These are phyloP conservation scores for Fusarium globosum DNA, from an alignment of 2,329 filamentous ascomycete genomes.

Conservation along the genomic window DNA sequence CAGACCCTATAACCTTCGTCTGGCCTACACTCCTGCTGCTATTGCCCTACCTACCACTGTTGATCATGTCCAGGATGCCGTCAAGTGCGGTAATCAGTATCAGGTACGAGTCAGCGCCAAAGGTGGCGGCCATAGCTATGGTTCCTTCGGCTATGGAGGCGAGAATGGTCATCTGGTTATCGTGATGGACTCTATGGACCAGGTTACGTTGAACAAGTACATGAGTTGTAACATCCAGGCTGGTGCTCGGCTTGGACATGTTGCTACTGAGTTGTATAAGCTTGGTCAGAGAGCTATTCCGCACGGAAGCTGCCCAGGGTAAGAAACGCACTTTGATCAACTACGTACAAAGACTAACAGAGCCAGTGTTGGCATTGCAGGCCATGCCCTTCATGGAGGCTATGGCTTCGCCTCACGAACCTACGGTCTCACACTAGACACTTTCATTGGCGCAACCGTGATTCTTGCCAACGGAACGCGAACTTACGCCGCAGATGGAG, in stretches of 20 bases:
- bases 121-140: conserved; percentile 66
- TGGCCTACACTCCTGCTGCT: conserved; percentile 47
- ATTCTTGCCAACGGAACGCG: conserved; percentile 45
- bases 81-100: conserved; percentile 56
- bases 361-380: conserved; percentile 44
- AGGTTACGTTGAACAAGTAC: conserved; percentile 42
- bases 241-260: conserved; percentile 62
- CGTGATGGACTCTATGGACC: conserved; percentile 54
- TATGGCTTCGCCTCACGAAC: conserved; percentile 47
- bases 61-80: conserved; percentile 56
- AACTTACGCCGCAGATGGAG: conserved; percentile 35
- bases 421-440: conserved; percentile 46
- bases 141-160: conserved; percentile 58
- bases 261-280: conserved; percentile 54
- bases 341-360: not conserved
- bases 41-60: conserved; percentile 49
- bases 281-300: conserved; percentile 56
- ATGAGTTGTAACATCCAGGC: conserved; percentile 48
- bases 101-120: conserved; percentile 61
- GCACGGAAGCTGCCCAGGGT: conserved; percentile 66
- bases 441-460: conserved; percentile 45
- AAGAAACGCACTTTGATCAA: conserved; percentile 5
- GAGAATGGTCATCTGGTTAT: conserved; percentile 55
- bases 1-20: conserved; percentile 49
- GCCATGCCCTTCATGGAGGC: conserved; percentile 46